Evolutionary conservation across 2,329 filamentous ascomycete genomes (phyloP), one percentile per base, ranked within the genome.

Genomic region (Curvularia hawaiiensis): DNA sequence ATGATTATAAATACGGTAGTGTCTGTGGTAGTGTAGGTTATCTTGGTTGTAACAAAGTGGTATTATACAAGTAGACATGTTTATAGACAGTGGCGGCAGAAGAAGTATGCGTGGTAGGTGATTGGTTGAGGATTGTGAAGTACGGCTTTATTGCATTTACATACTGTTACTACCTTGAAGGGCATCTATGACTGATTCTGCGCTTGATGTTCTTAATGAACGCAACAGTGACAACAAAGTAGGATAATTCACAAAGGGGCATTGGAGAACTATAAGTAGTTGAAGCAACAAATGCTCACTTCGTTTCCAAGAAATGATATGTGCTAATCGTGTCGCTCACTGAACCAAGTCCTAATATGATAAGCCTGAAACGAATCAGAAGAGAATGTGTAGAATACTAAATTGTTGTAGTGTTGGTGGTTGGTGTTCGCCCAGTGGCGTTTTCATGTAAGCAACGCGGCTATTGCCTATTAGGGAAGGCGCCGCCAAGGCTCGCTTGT

Each of bases 401-500:
- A 38, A 18, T 7, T n/a, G 16, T 20, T 10, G 24, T n/a, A 16
- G n/a, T 28, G 41, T 16, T 44, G 30, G 11, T 31, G 3, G 30
- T 10, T 31, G 30, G 30, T 11, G 11, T 31, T 2, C 30, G 10
- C 10, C 10, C 11, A 38, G 35, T 18, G 16, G 35, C 14, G 8
- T 2, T 16, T 38, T 38, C 35, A 38, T 38, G 35, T n/a, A 18
- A 38, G 35, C 46, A 50, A 26, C 30, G 31, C 33, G 14, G 28
- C 59, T 50, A 59, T 49, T 14, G 41, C 51, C 38, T 3, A 58
- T 51, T 18, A 33, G 49, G 54, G 33, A 53, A 63, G 47, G 52
- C 20, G 53, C 57, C 33, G 63, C 59, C 63, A 64, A 64, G 62
- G 44, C 62, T 68, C 67, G 67, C 67, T 67, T 63, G 46, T 55